Evolutionary conservation across 2,329 filamentous ascomycete genomes (phyloP), one percentile per base, ranked within the genome.

Genomic region (Talaromyces sp.): DNA sequence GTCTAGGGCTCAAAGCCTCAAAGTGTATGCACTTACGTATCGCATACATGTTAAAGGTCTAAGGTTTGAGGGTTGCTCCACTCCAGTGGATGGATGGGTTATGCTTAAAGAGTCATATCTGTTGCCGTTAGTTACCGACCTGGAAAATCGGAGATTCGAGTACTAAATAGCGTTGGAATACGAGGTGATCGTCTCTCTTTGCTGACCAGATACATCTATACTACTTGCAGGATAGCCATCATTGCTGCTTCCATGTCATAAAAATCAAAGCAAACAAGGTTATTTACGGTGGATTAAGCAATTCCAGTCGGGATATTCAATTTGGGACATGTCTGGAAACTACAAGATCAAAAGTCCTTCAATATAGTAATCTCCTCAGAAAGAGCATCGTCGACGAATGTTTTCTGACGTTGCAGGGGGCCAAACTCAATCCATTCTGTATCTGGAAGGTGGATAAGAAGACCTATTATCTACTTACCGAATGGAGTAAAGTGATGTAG

Each of bases 401-500:
- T 25, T 39, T 41, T 52, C n/a, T 25, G 33, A n/a, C 15, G 8
- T n/a, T 36, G n/a, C 17, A 17, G 35, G 17, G 13, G 6, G 21
- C 2, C 5, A 37, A 25, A 19, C 25, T 31, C n/a, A 50, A 37
- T 17, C 48, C 39, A 52, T 39, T 4, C 48, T 39, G 15, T 10
- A 37, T 52, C n/a, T 3, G 48, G 48, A 52, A 52, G 48, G 48
- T 52, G 28, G 19, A 52, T 39, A 22, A 39, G 35, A 37, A 4
- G 10, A 15, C 25, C 11, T 13, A 19, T 28, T 7, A n/a, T n/a
- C n/a, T 52, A 36, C 15, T 9, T 37, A 25, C 48, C 48, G 13
- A 3, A 37, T 52, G 8, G 19, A 33, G 48, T 39, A 52, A 52
- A 52, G 48, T 52, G 48, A 52, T 15, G 48, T 52, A 15, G 48